phyloP scores from a whole-genome alignment of 2,329 filamentous ascomycete species.

The Fusarium verrucosum region DNA sequence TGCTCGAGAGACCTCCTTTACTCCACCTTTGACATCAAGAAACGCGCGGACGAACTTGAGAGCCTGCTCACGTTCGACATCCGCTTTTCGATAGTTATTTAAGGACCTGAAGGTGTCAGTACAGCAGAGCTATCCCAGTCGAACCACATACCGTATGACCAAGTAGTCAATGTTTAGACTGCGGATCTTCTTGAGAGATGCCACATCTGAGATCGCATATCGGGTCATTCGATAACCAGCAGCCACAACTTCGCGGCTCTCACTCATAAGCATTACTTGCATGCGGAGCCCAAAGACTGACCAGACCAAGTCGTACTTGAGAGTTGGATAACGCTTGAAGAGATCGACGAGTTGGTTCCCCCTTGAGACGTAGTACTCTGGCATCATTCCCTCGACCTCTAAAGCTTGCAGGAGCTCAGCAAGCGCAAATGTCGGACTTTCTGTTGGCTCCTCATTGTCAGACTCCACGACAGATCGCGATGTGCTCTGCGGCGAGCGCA shows the following conservation, averaged over 20 bases:
- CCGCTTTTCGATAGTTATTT: slow-evolving; percentile 96
- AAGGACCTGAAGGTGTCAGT: slow-evolving; percentile 66
- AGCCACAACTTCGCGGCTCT: slow-evolving; percentile 94
- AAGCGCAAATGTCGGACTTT: slow-evolving; percentile 91
- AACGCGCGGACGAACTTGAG: slow-evolving; percentile 96
- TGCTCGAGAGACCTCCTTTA: slow-evolving; percentile 84
- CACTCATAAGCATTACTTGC: slow-evolving; percentile 94
- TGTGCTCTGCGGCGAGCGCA: slow-evolving; percentile 67
- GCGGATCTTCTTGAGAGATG: slow-evolving; percentile 88
- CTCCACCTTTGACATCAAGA: slow-evolving; percentile 92
- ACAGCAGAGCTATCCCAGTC: neutral
- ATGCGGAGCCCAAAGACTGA: slow-evolving; percentile 92
- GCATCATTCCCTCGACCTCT: slow-evolving; percentile 85
- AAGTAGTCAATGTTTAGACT: slow-evolving; percentile 90
- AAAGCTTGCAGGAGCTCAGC: slow-evolving; percentile 90
- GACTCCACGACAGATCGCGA: slow-evolving; percentile 66
- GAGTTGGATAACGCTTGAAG: slow-evolving; percentile 90
- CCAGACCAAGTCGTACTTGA: slow-evolving; percentile 98
- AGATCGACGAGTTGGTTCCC: slow-evolving; percentile 94
- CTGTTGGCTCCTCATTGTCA: slow-evolving; percentile 73
- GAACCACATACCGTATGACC: slow-evolving; percentile 70
- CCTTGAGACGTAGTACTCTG: slow-evolving; percentile 94
- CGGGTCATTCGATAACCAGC: slow-evolving; percentile 93
- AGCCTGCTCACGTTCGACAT: slow-evolving; percentile 95
- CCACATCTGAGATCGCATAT: slow-evolving; percentile 92